These are phyloP conservation scores for Nothophoma quercina DNA, from an alignment of 2,329 filamentous ascomycete species.

Conservation along the genomic window DNA sequence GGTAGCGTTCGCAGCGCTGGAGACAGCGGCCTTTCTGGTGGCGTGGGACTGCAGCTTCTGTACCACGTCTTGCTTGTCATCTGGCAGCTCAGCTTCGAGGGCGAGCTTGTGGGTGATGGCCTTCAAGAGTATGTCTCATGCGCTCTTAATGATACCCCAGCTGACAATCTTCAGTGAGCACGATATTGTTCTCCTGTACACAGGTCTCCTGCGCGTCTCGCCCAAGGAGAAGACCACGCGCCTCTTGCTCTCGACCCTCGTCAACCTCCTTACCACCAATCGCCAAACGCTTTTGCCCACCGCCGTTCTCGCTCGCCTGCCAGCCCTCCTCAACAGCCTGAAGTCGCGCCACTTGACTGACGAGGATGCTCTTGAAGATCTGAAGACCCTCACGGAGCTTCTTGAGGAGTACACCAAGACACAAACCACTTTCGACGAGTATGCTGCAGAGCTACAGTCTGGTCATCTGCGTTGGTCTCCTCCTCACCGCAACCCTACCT, in stretches of 20 bases:
- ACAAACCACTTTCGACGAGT: slow-evolving; percentile 72
- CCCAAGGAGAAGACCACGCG: slow-evolving; percentile 98
- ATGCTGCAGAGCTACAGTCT: slow-evolving; percentile 81
- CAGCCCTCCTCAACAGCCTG: slow-evolving; percentile 65
- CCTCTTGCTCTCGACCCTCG: slow-evolving; percentile 85
- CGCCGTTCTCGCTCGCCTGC: slow-evolving; percentile 85
- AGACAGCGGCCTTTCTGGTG: slow-evolving; percentile 69
- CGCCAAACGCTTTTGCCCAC: slow-evolving; percentile 75
- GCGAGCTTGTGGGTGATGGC: slow-evolving; percentile 72
- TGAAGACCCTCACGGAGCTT: slow-evolving; percentile 61
- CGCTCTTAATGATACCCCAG: background rate
- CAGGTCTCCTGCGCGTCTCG: slow-evolving; percentile 88
- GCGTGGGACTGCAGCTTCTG: slow-evolving; percentile 88
- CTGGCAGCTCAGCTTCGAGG: slow-evolving; percentile 97
- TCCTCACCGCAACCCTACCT: slow-evolving; percentile 83
- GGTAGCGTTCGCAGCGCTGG: slow-evolving; percentile 65
- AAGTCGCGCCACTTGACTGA: slow-evolving; percentile 60
- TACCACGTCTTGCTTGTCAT: slow-evolving; percentile 93
- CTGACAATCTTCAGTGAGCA: slow-evolving; percentile 72
- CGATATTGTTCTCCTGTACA: slow-evolving; percentile 89
- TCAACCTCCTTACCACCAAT: slow-evolving; percentile 82
- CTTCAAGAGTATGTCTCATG: slow-evolving; percentile 76
- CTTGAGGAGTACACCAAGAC: slow-evolving; percentile 84
- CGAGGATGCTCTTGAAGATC: slow-evolving; percentile 61
- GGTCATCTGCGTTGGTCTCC: slow-evolving; percentile 93